Evolutionary conservation across 2,329 filamentous ascomycete genomes (phyloP).

Genomic region (Cladosporium colombiae): DNA sequence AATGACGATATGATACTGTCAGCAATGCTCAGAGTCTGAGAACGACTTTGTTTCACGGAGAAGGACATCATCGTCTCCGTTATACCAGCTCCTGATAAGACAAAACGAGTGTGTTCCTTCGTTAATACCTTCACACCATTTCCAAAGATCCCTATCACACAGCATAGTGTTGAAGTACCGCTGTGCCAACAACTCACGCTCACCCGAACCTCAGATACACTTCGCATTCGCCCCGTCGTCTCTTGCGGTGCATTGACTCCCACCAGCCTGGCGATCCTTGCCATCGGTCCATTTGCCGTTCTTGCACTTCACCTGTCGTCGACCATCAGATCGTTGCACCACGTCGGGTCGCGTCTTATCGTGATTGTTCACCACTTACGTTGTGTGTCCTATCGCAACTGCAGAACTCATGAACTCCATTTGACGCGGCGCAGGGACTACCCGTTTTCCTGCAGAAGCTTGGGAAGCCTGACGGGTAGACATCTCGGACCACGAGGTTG

Average conservation of each 20-base stretch:
- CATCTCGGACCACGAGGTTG: not conserved
- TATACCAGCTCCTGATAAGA: not conserved
- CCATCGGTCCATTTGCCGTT: constrained; percentile 10
- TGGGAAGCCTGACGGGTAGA: not conserved
- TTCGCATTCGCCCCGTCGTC: not conserved
- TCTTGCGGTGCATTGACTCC: not conserved
- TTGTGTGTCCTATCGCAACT: constrained; percentile 15
- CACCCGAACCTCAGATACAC: not conserved
- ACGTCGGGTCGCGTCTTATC: not conserved
- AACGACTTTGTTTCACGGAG: not conserved
- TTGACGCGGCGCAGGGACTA: not conserved
- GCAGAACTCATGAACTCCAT: constrained; percentile 7
- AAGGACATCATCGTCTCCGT: not conserved
- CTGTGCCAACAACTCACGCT: not conserved
- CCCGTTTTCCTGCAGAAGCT: not conserved
- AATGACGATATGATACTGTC: not conserved
- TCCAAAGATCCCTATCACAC: not conserved
- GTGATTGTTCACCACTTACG: not conserved
- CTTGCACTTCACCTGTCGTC: not conserved
- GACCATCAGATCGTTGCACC: not conserved
- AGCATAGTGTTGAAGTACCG: not conserved
- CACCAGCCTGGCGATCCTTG: not conserved
- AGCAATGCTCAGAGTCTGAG: not conserved
- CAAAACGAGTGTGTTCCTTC: not conserved
- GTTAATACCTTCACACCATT: not conserved